These are phyloP conservation scores for Dictyostelium firmibasis DNA, from an alignment of 78 protist genomes.

Conservation along the genomic window DNA sequence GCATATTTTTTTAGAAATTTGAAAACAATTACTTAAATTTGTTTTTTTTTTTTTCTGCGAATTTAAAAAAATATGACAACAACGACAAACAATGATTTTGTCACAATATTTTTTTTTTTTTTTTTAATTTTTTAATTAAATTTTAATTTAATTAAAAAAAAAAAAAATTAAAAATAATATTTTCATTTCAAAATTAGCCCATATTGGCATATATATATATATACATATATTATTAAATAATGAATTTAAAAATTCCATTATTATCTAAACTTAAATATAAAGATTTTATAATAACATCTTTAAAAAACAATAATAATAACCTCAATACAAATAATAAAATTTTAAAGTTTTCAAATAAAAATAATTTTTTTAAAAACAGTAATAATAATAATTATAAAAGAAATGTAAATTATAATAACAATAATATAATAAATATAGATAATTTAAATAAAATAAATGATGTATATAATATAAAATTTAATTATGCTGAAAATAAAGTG, in stretches of 20 bases:
- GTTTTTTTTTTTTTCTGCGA: too few relatives aligned
- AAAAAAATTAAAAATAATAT: too few relatives aligned
- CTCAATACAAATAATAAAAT: not conserved
- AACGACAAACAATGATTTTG: too few relatives aligned
- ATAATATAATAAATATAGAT: not conserved
- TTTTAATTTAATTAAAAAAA: too few relatives aligned
- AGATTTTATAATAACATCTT: not conserved
- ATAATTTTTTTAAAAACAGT: not conserved
- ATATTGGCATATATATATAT: too few relatives aligned
- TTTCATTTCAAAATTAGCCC: too few relatives aligned
- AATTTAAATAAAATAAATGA: not conserved
- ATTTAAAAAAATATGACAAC: too few relatives aligned
- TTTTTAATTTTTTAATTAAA: too few relatives aligned
- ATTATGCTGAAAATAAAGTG: not conserved
- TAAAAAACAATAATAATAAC: not conserved
- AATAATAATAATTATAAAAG: not conserved
- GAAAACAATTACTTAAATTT: too few relatives aligned
- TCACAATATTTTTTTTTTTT: too few relatives aligned
- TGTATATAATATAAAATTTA: not conserved
- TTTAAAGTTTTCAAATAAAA: not conserved
- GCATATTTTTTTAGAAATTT: too few relatives aligned
- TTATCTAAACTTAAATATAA: not conserved
- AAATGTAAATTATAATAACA: too few relatives aligned
- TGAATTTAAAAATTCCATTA: not conserved
- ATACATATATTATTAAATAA: not conserved